A percentile compares a stretch with the other conserved stretches of the same genome.
Evolutionary conservation across 768 basidiomycete genomes (phyloP).

Genomic region (Coprinopsis sp.): DNA sequence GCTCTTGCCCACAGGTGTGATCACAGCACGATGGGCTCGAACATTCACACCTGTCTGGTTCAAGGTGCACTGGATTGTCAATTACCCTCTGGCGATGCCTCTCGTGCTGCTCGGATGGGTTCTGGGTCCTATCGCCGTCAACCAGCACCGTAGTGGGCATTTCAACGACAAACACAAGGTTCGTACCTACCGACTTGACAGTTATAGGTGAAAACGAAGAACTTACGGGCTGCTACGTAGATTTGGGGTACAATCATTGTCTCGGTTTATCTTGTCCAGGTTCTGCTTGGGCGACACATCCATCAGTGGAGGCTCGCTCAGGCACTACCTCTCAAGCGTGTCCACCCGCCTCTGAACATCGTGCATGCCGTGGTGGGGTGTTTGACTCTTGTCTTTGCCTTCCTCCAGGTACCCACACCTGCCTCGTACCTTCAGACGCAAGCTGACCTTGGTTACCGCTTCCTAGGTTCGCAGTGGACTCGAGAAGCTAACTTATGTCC

Average conservation of each 20-base stretch:
- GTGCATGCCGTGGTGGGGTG: constrained; percentile 53
- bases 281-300: constrained; percentile 48
- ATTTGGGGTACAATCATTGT: constrained; percentile 50
- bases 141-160: constrained; percentile 37
- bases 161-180: constrained; percentile 49
- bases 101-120: constrained; percentile 45
- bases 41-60: constrained; percentile 52
- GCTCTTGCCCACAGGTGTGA: constrained; percentile 47
- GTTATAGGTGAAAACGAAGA: background rate
- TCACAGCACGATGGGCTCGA: constrained; percentile 52
- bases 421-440: constrained; percentile 10
- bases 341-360: constrained; percentile 52
- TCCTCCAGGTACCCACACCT: constrained; percentile 40
- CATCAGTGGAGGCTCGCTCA: constrained; percentile 36
- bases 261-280: constrained; percentile 46
- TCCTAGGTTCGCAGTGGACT: constrained; percentile 39
- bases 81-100: constrained; percentile 45
- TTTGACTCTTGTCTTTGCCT: constrained; percentile 42
- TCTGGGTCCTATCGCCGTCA: constrained; percentile 44
- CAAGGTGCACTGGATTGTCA: constrained; percentile 47
- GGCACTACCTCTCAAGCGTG: constrained; percentile 22
- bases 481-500: constrained; percentile 37
- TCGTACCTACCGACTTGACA: constrained; percentile 11
- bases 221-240: constrained; percentile 24
- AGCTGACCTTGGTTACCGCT: background rate